These are phyloP conservation scores for Zoysia pacifica DNA, from an alignment of 176 grass and related monocot genomes.

Conservation along the genomic window DNA sequence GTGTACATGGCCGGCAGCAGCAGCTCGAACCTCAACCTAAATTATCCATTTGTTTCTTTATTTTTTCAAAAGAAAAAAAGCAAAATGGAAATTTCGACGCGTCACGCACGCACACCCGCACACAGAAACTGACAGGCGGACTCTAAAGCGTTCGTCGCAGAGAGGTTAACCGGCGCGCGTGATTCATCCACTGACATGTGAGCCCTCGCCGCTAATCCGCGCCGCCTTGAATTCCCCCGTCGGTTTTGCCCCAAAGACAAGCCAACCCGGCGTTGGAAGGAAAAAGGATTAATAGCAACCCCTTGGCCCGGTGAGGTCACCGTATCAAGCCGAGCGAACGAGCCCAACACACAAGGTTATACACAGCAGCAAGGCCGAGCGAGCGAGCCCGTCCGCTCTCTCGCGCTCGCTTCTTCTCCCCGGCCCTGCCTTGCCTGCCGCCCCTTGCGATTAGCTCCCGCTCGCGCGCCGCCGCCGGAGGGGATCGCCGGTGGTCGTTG, in stretches of 20 bases:
- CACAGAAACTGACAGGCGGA: not conserved
- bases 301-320: too few relatives aligned
- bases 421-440: not conserved
- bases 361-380: not conserved
- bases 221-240: too few relatives aligned
- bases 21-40: not conserved
- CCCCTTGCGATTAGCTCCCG: slow-evolving; percentile 25
- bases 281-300: too few relatives aligned
- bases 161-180: not conserved
- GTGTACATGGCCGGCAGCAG: too few relatives aligned
- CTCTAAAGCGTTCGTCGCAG: not conserved
- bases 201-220: not conserved
- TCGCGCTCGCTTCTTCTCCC: not conserved
- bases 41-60: not conserved
- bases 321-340: too few relatives aligned
- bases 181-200: not conserved
- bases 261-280: too few relatives aligned
- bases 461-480: not conserved
- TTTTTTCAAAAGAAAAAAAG: not conserved
- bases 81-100: not conserved
- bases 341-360: not conserved
- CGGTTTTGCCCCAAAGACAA: too few relatives aligned
- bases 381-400: slow-evolving; percentile 16
- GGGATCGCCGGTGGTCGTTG: not conserved
- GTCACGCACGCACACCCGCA: not conserved